phyloP scores from a whole-genome alignment of 2,329 filamentous ascomycete genomes.

The Pseudophaeomoniella oleicola region DNA sequence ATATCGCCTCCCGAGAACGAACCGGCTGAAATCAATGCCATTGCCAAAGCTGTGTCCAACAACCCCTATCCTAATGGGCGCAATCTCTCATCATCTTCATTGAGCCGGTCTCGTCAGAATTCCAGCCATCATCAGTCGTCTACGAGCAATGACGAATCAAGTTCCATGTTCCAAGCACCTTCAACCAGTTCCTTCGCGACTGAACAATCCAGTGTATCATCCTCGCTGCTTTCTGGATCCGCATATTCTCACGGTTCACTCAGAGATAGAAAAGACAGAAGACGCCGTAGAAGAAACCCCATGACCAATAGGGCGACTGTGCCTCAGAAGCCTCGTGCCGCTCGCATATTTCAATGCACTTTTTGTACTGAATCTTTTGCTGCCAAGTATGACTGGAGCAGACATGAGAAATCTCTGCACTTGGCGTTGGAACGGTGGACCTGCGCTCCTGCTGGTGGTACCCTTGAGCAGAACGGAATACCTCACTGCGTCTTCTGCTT shows the following conservation, averaged over 20 bases:
- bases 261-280: constrained; percentile 39
- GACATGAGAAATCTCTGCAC: constrained; percentile 44
- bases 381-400: constrained; percentile 44
- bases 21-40: constrained; percentile 49
- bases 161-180: constrained; percentile 35
- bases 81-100: constrained; percentile 6
- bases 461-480: constrained; percentile 20
- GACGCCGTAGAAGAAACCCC: constrained; percentile 36
- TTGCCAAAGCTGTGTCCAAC: constrained; percentile 43
- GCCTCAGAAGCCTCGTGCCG: constrained; percentile 24
- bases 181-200: constrained; percentile 41
- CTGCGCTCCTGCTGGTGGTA: constrained; percentile 43
- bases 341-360: constrained; percentile 41
- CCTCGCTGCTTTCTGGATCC: constrained; percentile 36
- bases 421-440: constrained; percentile 43
- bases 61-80: constrained; percentile 17
- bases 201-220: constrained; percentile 38
- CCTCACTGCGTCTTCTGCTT: constrained; percentile 44
- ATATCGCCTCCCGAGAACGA: constrained; percentile 56
- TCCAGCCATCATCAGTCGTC: constrained; percentile 16
- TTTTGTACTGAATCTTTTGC: constrained; percentile 43
- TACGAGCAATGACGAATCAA: constrained; percentile 37
- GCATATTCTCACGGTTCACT: constrained; percentile 42
- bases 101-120: constrained; percentile 19
- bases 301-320: constrained; percentile 24